Base-by-base conservation (phyloP, 2,329 filamentous ascomycete species). In the Talaromyces funiculosus region DNA sequence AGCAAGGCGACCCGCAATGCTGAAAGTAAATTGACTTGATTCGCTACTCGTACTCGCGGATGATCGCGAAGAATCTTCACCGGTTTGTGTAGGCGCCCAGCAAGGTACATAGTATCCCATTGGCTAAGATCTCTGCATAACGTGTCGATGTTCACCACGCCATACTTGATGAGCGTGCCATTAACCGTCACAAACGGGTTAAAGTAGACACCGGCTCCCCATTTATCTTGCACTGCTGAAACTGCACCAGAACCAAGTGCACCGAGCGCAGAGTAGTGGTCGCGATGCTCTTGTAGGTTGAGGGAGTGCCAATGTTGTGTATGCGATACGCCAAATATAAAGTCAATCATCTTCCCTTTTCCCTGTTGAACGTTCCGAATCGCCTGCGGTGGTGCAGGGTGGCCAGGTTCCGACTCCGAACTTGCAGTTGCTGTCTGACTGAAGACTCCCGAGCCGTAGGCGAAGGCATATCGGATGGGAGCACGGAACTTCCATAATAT, bases 51-150 rank as follows among this genome's bases (percentile, higher is more conserved):
- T 42, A 99, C 92, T 54, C 87, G 87, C 0, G 94, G 90, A 69
- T 99, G 90, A 72, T 99, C 94, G 55, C 92, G 88, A 18, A 99
- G 83, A 66, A 99, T 97, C 79, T 99, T 97, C 75, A 96, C 94
- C 1, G 94, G 94, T 73, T 99, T 99, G 65, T 99, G 94, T 57
- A 99, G 82, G 35, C 94, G 89, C 3, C 94, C 94, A 5, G 95
- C 94, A n/a, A 99, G 84, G 74, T 99, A 99, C 26, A 99, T 81
- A 0, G 91, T 96, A 64, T 96, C 87, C 94, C 94, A 99, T 61
- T 92, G 86, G 31, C 86, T 89, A 24, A 99, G 83, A 72, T 99
- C 94, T 43, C 82, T 83, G 68, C 91, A 92, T 16, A 99, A 80
- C 2, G 92, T 97, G 70, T 95, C 87, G 65, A 97, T 84, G 69